phyloP scores from a whole-genome alignment of 495 filamentous ascomycete species.

The Pseudomonodictys pantanalensis region DNA sequence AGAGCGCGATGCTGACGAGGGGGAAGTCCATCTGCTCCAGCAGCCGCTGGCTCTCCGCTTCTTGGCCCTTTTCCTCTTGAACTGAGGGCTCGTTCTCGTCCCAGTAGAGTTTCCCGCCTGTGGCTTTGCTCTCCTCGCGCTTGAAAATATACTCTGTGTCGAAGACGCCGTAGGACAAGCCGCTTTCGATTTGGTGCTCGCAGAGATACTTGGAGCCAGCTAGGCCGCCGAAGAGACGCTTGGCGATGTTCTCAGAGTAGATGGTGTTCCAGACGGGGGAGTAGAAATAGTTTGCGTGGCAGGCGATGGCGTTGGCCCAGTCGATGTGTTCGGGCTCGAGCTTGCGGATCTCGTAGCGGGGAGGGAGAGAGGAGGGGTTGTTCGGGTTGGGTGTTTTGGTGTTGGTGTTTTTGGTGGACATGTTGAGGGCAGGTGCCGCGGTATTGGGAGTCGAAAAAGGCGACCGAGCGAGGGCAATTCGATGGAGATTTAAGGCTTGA shows the following conservation, averaged over 20 bases:
- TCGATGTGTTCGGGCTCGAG: constrained; percentile 40
- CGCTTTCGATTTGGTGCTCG: constrained; percentile 41
- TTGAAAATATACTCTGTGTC: constrained; percentile 49
- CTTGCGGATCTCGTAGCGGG: constrained; percentile 42
- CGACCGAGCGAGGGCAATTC: too few species aligned
- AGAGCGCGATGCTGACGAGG: constrained; percentile 44
- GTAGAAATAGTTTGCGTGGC: constrained; percentile 44
- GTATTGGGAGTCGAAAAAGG: too few species aligned
- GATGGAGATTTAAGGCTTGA: too few species aligned
- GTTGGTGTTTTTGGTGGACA: constrained; percentile 13
- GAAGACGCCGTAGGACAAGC: constrained; percentile 47
- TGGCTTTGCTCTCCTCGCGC: constrained; percentile 40
- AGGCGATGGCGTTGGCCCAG: constrained; percentile 43
- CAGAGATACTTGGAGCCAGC: constrained; percentile 29
- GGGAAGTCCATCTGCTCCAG: constrained; percentile 52
- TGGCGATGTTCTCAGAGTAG: constrained; percentile 34
- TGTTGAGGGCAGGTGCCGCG: too few species aligned
- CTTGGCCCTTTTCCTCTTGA: constrained; percentile 3
- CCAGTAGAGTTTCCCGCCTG: constrained; percentile 47
- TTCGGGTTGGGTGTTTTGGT: constrained; percentile 8
- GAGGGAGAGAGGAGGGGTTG: constrained; percentile 32
- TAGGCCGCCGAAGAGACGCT: constrained; percentile 29
- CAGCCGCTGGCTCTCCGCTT: constrained; percentile 43
- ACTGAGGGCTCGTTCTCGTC: constrained; percentile 26
- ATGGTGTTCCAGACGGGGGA: constrained; percentile 39